phyloP scores from a whole-genome alignment of 208 protist genomes.

The Ichthyophonus hoferi region DNA sequence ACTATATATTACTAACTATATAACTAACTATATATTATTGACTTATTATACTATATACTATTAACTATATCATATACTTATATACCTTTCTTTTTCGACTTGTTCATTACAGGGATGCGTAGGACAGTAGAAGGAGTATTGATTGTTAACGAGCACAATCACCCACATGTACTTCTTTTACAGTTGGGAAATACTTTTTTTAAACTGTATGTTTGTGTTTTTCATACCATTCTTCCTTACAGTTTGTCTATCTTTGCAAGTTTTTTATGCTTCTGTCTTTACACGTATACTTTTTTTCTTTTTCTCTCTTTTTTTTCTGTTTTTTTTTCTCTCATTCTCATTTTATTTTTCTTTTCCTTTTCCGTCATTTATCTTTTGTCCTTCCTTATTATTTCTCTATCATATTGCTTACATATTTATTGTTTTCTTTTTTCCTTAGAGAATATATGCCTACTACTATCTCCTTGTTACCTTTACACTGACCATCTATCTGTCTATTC shows the following conservation, averaged over 20 bases:
- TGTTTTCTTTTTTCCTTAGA: not conserved
- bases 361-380: not conserved
- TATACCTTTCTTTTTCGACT: too few relatives aligned
- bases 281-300: not conserved
- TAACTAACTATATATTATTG: too few relatives aligned
- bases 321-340: not conserved
- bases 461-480: too few relatives aligned
- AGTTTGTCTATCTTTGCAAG: too few relatives aligned
- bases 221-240: too few relatives aligned
- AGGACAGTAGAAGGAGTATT: slow-evolving; percentile 3
- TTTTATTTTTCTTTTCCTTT: not conserved
- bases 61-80: too few relatives aligned
- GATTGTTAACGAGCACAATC: slow-evolving; percentile 27
- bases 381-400: not conserved
- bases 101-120: slow-evolving; percentile 7
- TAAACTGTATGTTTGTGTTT: slow-evolving; percentile 25
- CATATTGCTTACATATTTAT: not conserved
- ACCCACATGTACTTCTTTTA: slow-evolving; percentile 31
- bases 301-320: not conserved
- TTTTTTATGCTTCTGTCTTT: too few relatives aligned
- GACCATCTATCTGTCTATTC: too few relatives aligned
- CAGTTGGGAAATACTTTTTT: slow-evolving; percentile 26
- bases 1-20: too few relatives aligned
- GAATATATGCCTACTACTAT: too few relatives aligned
- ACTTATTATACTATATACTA: too few relatives aligned